Conservation (phyloP, 2,329 filamentous ascomycete genomes). For the Calonectria fujianensis region DNA sequence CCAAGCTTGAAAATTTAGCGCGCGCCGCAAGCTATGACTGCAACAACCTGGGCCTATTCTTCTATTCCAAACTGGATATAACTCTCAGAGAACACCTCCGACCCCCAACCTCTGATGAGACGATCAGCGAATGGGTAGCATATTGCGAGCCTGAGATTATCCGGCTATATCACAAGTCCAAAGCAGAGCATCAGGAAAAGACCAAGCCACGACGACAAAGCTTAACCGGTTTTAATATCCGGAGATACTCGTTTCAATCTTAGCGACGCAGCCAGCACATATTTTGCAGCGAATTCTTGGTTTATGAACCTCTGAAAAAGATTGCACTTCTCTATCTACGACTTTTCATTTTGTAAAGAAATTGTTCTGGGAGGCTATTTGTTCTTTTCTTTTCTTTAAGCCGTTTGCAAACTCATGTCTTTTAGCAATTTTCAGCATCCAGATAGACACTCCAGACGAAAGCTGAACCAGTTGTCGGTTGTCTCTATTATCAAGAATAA, state of each 20-base stretch:
- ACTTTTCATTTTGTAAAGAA: background rate
- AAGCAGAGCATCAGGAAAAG: background rate
- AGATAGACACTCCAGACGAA: background rate
- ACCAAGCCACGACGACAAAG: background rate
- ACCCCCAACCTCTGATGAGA: background rate
- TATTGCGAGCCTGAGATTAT: constrained; percentile 14
- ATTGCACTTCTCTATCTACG: background rate
- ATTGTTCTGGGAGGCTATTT: background rate
- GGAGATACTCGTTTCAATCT: constrained; percentile 16
- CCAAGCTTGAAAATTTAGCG: constrained; percentile 1
- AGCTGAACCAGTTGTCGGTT: background rate
- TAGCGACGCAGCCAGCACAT: background rate
- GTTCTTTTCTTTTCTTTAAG: background rate
- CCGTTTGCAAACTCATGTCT: background rate
- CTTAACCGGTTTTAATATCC: background rate
- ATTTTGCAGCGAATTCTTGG: background rate
- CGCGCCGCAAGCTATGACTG: constrained; percentile 14
- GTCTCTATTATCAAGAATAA: background rate
- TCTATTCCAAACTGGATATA: constrained; percentile 2
- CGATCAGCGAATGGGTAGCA: constrained; percentile 6
- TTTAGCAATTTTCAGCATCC: background rate
- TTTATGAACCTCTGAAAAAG: background rate
- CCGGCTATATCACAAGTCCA: constrained; percentile 1
- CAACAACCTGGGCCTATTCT: constrained; percentile 6
- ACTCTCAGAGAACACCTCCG: constrained; percentile 2